Conservation (phyloP, 768 basidiomycete species). For the Mycena rosella region DNA sequence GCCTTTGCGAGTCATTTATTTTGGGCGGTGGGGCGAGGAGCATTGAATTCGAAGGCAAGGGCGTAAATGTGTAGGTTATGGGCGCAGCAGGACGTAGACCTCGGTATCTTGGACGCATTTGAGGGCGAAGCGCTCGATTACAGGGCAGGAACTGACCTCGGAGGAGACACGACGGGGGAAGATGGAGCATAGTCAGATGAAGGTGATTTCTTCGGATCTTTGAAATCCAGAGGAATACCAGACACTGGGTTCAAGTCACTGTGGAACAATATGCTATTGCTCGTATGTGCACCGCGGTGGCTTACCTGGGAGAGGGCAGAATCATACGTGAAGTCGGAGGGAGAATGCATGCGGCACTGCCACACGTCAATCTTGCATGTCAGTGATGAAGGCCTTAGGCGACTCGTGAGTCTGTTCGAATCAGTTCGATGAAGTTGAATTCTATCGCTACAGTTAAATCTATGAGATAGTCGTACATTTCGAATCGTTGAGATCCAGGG, state of each 20-base stretch:
- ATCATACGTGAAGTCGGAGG: conserved; percentile 36
- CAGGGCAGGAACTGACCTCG: conserved; percentile 1
- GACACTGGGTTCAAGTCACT: conserved; percentile 20
- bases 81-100: conserved; percentile 45
- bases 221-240: conserved; percentile 21
- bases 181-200: conserved; percentile 7
- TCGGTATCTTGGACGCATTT: conserved; percentile 40
- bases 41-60: conserved; percentile 56
- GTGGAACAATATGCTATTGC: background rate
- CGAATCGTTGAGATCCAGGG: conserved; percentile 39
- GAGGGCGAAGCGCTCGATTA: background rate
- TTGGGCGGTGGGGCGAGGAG: conserved; percentile 49
- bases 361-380: no score
- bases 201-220: conserved; percentile 8
- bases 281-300: background rate
- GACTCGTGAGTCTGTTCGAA: no score
- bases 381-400: no score
- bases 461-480: conserved; percentile 29
- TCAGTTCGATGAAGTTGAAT: conserved; percentile 30
- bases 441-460: conserved; percentile 33
- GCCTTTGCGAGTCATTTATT: conserved; percentile 44
- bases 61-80: conserved; percentile 57
- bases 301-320: conserved; percentile 40
- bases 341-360: background rate
- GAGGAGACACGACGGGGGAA: conserved; percentile 18